Evolutionary conservation across 768 basidiomycete genomes (phyloP), one percentile per base, ranked within the genome.

Genomic region (Cystofilobasidium capitatum): DNA sequence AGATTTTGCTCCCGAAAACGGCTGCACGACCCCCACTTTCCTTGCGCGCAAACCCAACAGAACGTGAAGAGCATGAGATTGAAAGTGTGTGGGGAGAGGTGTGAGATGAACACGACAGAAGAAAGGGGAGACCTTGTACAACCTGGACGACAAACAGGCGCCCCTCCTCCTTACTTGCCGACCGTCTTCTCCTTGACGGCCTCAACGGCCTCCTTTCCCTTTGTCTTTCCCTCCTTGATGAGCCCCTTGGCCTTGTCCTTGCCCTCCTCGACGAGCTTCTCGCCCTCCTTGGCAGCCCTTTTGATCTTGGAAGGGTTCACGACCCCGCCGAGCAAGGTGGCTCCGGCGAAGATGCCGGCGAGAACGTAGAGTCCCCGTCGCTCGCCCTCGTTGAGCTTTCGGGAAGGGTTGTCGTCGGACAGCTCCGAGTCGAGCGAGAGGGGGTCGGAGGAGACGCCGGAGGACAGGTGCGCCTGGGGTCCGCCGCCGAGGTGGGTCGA

Each of bases 401-500:
- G 58, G 44, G 22, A 20, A 17, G 59, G 39, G 8, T 61, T 26
- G 24, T 61, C 20, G 7, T 10, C 29, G 39, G 59, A 61, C 24
- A 24, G 26, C n/a, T 37, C 26, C 17, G 59, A 26, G 26, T 61
- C 59, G 16, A 29, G 29, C 26, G 29, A 17, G 24, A 26, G 10
- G 17, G 44, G 37, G 44, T 61, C 59, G 40, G 59, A 6, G 22
- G 59, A 42, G 59, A 55, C 33, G 51, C 17, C 29, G 29, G 59
- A 39, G 13, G 20, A 24, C 22, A 45, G 39, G 13, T 17, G 36
- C 13, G 59, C 39, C 9, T 12, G 16, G 9, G 59, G 59, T 8
- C 59, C 59, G 39, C 59, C 59, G 37, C 59, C 59, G 26, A 45
- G 39, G 44, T 61, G 59, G 7, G 59, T 61, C 59, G 44, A 42